Base-by-base conservation (phyloP, 73 alveolate species). In the Paramecium octaurelia region DNA sequence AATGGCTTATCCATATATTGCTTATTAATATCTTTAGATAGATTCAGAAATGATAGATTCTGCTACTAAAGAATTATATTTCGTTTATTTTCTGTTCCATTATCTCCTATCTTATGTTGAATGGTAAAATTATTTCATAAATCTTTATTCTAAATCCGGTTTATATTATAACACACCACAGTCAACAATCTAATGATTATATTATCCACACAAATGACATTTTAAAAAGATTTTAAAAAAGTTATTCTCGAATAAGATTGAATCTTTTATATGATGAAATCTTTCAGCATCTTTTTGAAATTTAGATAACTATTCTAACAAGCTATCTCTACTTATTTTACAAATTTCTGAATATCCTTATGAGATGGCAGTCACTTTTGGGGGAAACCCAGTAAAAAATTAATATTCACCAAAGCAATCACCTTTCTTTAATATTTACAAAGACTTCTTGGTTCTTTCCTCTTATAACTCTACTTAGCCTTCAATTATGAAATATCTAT, bases 371-470 rank as follows among this genome's bases (percentile, higher is more conserved):
- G 50, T 68, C 8, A 68, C 46, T 31, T 68, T 68, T 2, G 84
- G 84, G 27, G 84, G 84, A 68, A 68, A 68, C 1, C 84, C 84
- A 31, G 84, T 68, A 68, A 68, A 68, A 68, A 68, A 68, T 68
- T 68, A 68, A 68, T 31, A 68, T 31, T 31, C 40, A 12, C 84
- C 84, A 27, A 68, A 23, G 8, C 84, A 68, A 7, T 68, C 84
- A 11, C 29, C 29, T 68, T 68, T 14, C 27, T 68, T 4, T 11
- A 68, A 68, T 23, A 31, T 20, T 68, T 68, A 12, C 27, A 68
- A 68, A 12, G 10, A 6, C 24, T 31, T 68, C 12, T 68, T 34
- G 4, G 50, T 68, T 68, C 40, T 34, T 24, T 68, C 84, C 12
- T 68, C 84, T 8, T 14, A 11, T 23, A 68, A 68, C 12, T 68